Conservation (phyloP, 495 filamentous ascomycete genomes). For the Podospora conica region DNA sequence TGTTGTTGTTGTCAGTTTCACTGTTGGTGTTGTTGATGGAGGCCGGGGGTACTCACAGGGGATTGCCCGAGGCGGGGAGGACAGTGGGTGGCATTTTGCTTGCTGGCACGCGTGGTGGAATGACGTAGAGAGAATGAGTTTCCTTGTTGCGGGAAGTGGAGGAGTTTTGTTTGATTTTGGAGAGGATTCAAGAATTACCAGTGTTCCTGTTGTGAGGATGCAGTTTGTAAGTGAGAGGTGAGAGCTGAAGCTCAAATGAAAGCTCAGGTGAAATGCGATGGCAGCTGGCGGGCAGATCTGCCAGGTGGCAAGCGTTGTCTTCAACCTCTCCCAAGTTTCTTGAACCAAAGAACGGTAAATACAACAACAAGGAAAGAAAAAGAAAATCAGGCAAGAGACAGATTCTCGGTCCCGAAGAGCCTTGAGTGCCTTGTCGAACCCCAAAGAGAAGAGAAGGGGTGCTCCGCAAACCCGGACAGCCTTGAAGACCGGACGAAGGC, state of each 20-base stretch:
- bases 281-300: not conserved
- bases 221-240: not conserved
- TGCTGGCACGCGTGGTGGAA: not conserved
- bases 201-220: not conserved
- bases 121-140: not conserved
- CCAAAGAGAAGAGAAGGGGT: not conserved
- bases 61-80: constrained; percentile 49
- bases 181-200: not conserved
- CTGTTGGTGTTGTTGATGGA: not conserved
- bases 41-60: constrained; percentile 39
- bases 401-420: not conserved
- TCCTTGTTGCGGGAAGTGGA: not conserved
- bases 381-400: not conserved
- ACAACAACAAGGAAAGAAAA: not conserved
- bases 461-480: not conserved
- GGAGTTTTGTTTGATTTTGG: not conserved
- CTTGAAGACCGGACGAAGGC: too few relatives aligned
- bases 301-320: not conserved
- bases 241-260: not conserved
- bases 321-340: not conserved
- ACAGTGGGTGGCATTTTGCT: constrained; percentile 44
- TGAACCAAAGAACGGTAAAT: not conserved
- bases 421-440: too few relatives aligned
- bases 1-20: not conserved
- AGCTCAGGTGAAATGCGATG: not conserved